Percentiles rank a stretch among this genome's conserved stretches.
Conservation (phyloP, 495 filamentous ascomycete genomes). For the Staphylotrichum longicolle region DNA sequence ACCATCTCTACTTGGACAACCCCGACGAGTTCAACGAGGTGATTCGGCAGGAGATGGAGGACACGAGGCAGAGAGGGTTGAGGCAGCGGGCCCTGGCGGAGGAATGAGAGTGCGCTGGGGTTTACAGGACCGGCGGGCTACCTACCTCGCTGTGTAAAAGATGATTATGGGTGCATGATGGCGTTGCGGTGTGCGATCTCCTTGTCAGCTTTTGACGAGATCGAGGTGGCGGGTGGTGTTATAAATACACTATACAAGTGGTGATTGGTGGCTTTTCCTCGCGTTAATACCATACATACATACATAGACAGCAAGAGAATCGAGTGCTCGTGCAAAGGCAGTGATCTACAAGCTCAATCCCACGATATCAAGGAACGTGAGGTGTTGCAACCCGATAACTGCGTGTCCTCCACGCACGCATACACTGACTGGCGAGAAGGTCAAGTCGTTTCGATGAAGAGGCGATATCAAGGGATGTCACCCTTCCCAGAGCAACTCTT, state of each 20-base stretch:
- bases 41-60: constrained; percentile 75
- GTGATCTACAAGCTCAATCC: too few species aligned
- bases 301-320: neutral
- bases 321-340: too few species aligned
- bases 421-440: too few species aligned
- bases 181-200: constrained; percentile 9
- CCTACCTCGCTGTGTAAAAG: neutral
- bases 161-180: neutral
- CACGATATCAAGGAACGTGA: too few species aligned
- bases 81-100: constrained; percentile 1
- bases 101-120: neutral
- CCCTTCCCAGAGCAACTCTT: too few species aligned
- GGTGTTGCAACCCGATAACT: too few species aligned
- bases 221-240: neutral
- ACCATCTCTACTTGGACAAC: constrained; percentile 92
- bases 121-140: neutral
- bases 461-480: too few species aligned
- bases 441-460: too few species aligned
- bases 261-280: neutral
- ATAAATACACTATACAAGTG: neutral
- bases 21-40: constrained; percentile 83
- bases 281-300: constrained; percentile 1
- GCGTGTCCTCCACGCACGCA: too few species aligned
- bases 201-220: neutral
- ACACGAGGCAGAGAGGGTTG: constrained; percentile 40